Evolutionary conservation across 2,329 filamentous ascomycete species (phyloP), one percentile per base, ranked within the genome.

Genomic region (Fusarium sp.): DNA sequence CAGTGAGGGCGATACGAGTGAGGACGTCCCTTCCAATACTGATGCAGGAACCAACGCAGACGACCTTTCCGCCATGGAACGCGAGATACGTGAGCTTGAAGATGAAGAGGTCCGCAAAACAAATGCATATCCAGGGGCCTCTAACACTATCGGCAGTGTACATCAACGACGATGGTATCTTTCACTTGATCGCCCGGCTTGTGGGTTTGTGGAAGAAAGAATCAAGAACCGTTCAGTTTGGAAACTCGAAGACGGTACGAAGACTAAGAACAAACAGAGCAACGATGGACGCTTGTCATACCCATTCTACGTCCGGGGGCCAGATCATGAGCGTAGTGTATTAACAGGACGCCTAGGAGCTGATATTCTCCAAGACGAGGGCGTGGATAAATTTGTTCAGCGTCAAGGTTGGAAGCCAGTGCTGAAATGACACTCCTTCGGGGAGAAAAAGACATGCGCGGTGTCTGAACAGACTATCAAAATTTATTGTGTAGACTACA

Each of bases 81-180:
- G 79, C 41, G 84, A 86, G 76, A 74, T 85, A 32, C 81, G 81
- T 10, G 84, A 88, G 74, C 78, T 85, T 14, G 84, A 88, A 63
- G 87, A 90, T 66, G 85, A 87, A 44, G 81, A 87, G 35, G 87
- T 92, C 30, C 87, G 89, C 13, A 79, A 79, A 5, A 89, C 87
- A 11, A 94, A 94, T 75, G 90, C 91, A 9, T 94, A 94, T 75
- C 82, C 87, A 0, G 91, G 92, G 10, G 90, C 92, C 0, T 84
- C 77, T 3, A 94, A 94, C 75, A 88, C 85, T 6, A 90, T 94
- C 45, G 89, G 88, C 11, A 93, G 91, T 42, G 83, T 93, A 8
- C 88, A 93, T 75, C 91, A 93, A 79, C 86, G 91, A 10, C 84
- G 85, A 47, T 94, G 91, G 92, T 92, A 89, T 67, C 76, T 93